Conservation (phyloP, 2,329 filamentous ascomycete species). For the Cercospora sojina region DNA sequence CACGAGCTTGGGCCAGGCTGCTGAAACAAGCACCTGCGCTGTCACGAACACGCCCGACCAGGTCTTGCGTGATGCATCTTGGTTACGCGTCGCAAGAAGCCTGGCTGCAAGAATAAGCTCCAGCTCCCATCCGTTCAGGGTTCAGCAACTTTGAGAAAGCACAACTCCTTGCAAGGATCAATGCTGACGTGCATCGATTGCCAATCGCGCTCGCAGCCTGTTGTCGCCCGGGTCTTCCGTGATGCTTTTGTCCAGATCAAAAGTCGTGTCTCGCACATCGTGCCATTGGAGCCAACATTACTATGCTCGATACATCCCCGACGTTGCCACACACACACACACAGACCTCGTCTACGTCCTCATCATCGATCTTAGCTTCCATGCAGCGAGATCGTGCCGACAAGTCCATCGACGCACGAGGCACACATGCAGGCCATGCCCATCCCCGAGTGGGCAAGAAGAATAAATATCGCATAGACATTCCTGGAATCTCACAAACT, state of each 20-base stretch:
- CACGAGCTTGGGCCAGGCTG: neutral
- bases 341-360: neutral
- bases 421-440: neutral
- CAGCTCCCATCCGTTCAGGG: constrained; percentile 3
- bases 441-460: neutral
- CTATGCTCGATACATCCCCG: neutral
- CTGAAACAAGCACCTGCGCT: neutral
- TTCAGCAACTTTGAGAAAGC: neutral
- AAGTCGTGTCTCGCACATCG: neutral
- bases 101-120: neutral
- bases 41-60: neutral
- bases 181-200: neutral
- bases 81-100: neutral
- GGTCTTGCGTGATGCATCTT: neutral
- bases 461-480: neutral
- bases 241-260: neutral
- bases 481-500: neutral
- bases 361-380: neutral
- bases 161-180: constrained; percentile 9
- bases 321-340: neutral
- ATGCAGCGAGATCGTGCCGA: neutral
- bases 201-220: neutral
- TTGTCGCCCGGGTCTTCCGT: neutral
- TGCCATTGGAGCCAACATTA: neutral
- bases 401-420: neutral